Evolutionary conservation across 2,329 filamentous ascomycete species (phyloP), one percentile per base, ranked within the genome.

Genomic region (Chaetomiaceae sp.): DNA sequence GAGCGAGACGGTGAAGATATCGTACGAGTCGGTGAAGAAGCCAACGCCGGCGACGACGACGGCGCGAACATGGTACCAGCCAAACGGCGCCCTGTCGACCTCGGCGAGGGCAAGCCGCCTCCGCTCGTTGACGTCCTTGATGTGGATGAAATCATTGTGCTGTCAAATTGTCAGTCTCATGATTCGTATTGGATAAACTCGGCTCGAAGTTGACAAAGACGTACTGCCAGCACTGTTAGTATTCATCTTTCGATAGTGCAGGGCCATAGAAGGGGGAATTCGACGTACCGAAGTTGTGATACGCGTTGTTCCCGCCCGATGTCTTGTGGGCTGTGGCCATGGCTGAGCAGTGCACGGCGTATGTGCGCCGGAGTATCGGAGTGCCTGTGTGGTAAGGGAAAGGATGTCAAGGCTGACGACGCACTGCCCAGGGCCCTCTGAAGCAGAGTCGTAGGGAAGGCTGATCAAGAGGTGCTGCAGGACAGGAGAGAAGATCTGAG

Each of bases 1-100:
- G 65, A 90, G 75, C 59, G 84, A 86, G 62, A 87, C 85, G 65
- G 85, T 84, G 69, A 94, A 94, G 73, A 91, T 89, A 40, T 58
- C 63, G 51, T 64, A 69, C 3, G 87, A 87, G 67, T 92, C 89
- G 15, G 89, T 92, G 72, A 94, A 94, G 81, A 95, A 94, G 62
- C 89, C 89, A 57, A 92, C 86, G 63, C 89, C 89, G 27, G 88
- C 88, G 22, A 92, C 88, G 8, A 88, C 72, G 50, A 88, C 81
- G 54, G 88, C 86, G 37, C 88, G 81, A 54, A 91, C 81, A 66
- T 94, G 89, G 67, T 91, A 89, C 88, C 88, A 92, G 65, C 88
- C 86, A 57, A 92, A 91, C 3, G 84, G 84, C 9, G 87, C 88
- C 72, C 86, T 86, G 74, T 92, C 88, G 62, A 92, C 86, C 71